These are phyloP conservation scores for Penicillium goetzii DNA, from an alignment of 495 filamentous ascomycete species.

Conservation along the genomic window DNA sequence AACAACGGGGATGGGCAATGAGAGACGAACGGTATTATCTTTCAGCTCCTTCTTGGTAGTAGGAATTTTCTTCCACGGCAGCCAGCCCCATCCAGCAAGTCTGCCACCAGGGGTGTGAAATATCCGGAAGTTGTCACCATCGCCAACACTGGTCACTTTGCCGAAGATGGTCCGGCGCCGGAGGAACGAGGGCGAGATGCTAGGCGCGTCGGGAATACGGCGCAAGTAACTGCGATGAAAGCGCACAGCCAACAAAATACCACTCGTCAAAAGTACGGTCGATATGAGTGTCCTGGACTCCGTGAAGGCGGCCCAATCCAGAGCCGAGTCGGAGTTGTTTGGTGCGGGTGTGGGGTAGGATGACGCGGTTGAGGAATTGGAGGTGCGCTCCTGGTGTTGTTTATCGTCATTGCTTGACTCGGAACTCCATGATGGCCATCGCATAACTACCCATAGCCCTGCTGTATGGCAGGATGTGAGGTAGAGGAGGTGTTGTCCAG, in stretches of 20 bases:
- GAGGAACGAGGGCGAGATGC: conserved; percentile 70
- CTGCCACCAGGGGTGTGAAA: conserved; percentile 93
- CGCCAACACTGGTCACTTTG: conserved; percentile 88
- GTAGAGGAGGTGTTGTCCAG: conserved; percentile 10
- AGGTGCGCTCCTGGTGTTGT: conserved; percentile 18
- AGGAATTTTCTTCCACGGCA: conserved; percentile 74
- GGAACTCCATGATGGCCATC: conserved; percentile 57
- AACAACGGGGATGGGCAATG: conserved; percentile 6
- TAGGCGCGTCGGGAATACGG: conserved; percentile 72
- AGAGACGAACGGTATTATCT: conserved; percentile 70
- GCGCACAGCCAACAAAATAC: conserved; percentile 60
- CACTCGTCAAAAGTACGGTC: conserved; percentile 68
- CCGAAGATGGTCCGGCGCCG: conserved; percentile 77
- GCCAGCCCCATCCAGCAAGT: conserved; percentile 87
- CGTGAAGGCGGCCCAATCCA: conserved; percentile 69
- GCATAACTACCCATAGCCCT: conserved; percentile 50
- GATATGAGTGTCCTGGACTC: conserved; percentile 68
- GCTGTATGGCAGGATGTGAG: conserved; percentile 10
- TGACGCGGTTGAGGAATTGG: conserved; percentile 18
- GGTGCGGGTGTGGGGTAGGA: conserved; percentile 20
- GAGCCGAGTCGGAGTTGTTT: conserved; percentile 20
- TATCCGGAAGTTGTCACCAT: conserved; percentile 91
- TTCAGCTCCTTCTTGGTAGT: conserved; percentile 66
- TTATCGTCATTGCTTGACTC: conserved; percentile 41
- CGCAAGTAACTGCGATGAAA: conserved; percentile 68